Evolutionary conservation across 331 rosid species (phyloP), one percentile per base, ranked within the genome.

Genomic region (Malus hybrid): DNA sequence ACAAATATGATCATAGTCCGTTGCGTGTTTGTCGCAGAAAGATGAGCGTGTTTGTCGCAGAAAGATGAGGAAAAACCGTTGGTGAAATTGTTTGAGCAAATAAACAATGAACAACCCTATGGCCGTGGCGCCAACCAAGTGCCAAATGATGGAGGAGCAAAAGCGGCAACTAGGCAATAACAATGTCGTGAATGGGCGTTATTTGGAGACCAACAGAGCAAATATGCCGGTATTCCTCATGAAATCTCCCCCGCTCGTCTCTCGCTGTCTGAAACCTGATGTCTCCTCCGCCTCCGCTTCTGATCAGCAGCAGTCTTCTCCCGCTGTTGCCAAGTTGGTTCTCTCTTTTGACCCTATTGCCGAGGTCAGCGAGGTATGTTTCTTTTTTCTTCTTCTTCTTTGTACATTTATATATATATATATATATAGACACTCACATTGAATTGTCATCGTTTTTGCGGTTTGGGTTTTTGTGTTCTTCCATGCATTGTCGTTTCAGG

Each of bases 181-280:
- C 16, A 19, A 5, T 65, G 58, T 5, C 33, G n/a, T 50, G 8
- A 15, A 50, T 50, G 22, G 14, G 53, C n/a, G 74, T 32, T 53
- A 26, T 46, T 52, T 93, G 28, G 98, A 93, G 33, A 87, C 91
- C 1, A 68, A 74, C 46, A 87, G 82, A 48, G 87, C 94, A 1
- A 89, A 87, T 29, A 66, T 81, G 46, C 79, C 89, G 6, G 81
- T 88, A 66, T 89, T 89, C 90, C 89, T 91, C 20, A 80, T 93
- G 91, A 93, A 93, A 72, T 89, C 94, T 61, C 93, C 98, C 0
- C 91, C 89, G 3, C 20, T 83, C 0, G 93, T 91, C 5, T 84
- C 93, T 53, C 87, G 89, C 73, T 68, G 82, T 56, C 82, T 93
- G 48, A 70, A 75, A 5, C 39, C 79, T 4, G 39, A 72, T 8